phyloP scores from a whole-genome alignment of 2,329 filamentous ascomycete species.

The Parasarocladium wereldwijsianum region DNA sequence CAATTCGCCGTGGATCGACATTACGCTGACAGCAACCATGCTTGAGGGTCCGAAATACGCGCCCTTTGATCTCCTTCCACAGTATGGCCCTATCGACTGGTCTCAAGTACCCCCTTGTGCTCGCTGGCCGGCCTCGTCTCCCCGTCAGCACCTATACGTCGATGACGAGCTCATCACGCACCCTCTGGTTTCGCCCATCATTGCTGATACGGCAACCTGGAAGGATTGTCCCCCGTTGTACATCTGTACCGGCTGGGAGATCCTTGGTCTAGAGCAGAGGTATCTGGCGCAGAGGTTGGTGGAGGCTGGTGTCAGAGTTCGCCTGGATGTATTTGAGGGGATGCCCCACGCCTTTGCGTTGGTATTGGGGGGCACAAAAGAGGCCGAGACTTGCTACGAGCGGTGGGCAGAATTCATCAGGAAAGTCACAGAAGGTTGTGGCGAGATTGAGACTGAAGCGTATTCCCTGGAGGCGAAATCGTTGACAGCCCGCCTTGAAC shows the following conservation, averaged over 20 bases:
- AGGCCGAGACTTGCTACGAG: constrained; percentile 35
- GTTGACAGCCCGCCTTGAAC: constrained; percentile 30
- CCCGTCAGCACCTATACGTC: constrained; percentile 37
- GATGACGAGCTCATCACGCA: constrained; percentile 42
- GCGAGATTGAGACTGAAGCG: constrained; percentile 22
- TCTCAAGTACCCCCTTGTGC: constrained; percentile 26
- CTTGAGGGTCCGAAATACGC: constrained; percentile 13
- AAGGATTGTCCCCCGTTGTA: constrained; percentile 48
- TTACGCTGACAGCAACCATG: constrained; percentile 37
- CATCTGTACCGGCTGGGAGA: constrained; percentile 56
- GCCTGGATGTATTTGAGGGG: constrained; percentile 59
- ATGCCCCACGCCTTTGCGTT: constrained; percentile 67
- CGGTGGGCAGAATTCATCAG: constrained; percentile 42
- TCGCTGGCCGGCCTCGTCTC: constrained; percentile 42
- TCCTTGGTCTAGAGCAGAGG: constrained; percentile 52
- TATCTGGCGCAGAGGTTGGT: constrained; percentile 43
- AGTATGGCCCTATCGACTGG: constrained; percentile 23
- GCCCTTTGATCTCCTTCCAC: constrained; percentile 29
- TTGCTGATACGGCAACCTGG: constrained; percentile 47
- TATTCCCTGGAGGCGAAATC: constrained; percentile 34
- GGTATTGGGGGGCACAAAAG: constrained; percentile 32
- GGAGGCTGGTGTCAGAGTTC: constrained; percentile 41
- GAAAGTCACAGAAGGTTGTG: constrained; percentile 20
- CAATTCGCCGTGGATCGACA: constrained; percentile 57
- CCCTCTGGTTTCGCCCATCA: constrained; percentile 52